A percentile compares a stretch with the other conserved stretches of the same genome.
These are phyloP conservation scores for Chloris gayana DNA, from an alignment of 176 grass and related monocot genomes.

Conservation along the genomic window DNA sequence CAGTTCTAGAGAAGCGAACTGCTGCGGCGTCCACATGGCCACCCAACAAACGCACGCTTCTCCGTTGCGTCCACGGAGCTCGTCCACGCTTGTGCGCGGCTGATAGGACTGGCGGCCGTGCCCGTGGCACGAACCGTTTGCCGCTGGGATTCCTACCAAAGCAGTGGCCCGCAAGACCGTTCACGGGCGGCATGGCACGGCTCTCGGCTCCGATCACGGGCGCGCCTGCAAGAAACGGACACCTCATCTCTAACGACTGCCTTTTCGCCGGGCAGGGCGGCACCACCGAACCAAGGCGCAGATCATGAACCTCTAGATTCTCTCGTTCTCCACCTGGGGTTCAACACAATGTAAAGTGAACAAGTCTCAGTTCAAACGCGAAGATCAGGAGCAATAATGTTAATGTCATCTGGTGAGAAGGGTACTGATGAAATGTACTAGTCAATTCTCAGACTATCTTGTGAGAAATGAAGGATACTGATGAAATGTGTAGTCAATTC, in stretches of 20 bases:
- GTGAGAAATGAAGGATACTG: background rate
- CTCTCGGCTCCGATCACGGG: background rate
- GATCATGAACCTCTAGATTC: background rate
- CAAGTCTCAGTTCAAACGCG: background rate
- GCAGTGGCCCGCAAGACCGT: background rate
- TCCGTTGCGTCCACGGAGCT: background rate
- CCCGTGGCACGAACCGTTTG: background rate
- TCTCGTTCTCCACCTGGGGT: background rate
- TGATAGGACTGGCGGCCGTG: conserved; percentile 14
- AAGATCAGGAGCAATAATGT: background rate
- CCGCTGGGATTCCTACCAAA: conserved; percentile 18
- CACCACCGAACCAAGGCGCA: too few relatives aligned
- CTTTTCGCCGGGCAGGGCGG: background rate
- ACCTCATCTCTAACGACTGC: background rate
- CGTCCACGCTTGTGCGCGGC: background rate
- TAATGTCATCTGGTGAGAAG: background rate
- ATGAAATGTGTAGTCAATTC: background rate
- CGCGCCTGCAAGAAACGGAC: background rate
- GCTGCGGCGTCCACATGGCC: conserved; percentile 1
- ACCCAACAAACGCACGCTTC: background rate
- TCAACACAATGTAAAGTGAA: background rate
- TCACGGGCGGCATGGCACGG: conserved; percentile 37
- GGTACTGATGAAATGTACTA: too few relatives aligned
- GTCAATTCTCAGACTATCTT: too few relatives aligned
- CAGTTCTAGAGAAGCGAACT: background rate